Evolutionary conservation across 495 filamentous ascomycete species (phyloP).

Genomic region (Rhizodiscina lignyota): DNA sequence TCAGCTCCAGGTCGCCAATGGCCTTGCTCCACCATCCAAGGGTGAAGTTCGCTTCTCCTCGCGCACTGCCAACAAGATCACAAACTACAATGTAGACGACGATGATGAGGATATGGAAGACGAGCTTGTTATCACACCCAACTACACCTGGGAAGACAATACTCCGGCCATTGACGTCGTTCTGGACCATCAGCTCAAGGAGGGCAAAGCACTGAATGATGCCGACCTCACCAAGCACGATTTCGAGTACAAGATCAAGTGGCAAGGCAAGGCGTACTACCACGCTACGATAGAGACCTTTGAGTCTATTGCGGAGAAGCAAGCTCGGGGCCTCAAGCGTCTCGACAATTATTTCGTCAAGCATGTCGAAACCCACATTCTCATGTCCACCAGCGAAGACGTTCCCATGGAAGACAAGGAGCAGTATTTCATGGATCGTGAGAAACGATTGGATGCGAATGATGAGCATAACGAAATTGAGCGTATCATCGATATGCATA

Average conservation of each 20-base stretch:
- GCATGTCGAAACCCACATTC: constrained; percentile 55
- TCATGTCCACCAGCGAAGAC: constrained; percentile 49
- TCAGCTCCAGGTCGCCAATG: constrained; percentile 37
- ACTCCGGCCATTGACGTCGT: constrained; percentile 75
- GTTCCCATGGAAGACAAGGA: constrained; percentile 75
- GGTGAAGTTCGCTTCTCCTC: constrained; percentile 82
- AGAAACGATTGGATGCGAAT: constrained; percentile 67
- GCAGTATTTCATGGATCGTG: constrained; percentile 76
- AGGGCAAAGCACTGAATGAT: constrained; percentile 22
- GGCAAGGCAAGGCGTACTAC: constrained; percentile 86
- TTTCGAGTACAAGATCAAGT: constrained; percentile 89
- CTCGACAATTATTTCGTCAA: constrained; percentile 90
- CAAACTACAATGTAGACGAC: constrained; percentile 74
- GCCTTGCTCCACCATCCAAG: constrained; percentile 37
- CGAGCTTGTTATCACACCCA: constrained; percentile 25
- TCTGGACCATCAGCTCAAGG: constrained; percentile 65
- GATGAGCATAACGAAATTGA: constrained; percentile 81
- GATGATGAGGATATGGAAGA: constrained; percentile 32
- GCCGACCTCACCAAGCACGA: constrained; percentile 37
- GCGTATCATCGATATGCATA: constrained; percentile 67
- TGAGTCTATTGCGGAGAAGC: constrained; percentile 42
- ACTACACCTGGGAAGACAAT: constrained; percentile 30
- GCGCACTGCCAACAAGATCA: constrained; percentile 66
- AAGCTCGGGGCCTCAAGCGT: constrained; percentile 52
- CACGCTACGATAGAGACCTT: constrained; percentile 89